Conservation (phyloP, 202 grass and related monocot genomes). For the Eragrostis tef region DNA sequence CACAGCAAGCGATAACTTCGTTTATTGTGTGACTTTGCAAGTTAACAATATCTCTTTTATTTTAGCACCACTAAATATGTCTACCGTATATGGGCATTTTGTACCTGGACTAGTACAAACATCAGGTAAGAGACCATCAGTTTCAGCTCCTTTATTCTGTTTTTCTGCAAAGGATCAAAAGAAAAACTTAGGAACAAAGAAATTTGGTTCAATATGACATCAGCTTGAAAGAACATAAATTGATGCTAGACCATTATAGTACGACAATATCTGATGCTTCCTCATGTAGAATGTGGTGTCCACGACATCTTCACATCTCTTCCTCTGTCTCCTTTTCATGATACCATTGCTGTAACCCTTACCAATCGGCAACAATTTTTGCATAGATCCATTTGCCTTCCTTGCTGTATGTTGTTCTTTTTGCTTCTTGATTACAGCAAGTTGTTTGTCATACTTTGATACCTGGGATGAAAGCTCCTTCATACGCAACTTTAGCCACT, state of each 20-base stretch:
- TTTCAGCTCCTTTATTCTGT: constrained; percentile 62
- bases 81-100: background rate
- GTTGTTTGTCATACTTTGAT: constrained; percentile 80
- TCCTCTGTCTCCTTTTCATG: constrained; percentile 87
- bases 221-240: background rate
- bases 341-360: constrained; percentile 54
- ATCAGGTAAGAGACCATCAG: constrained; percentile 66
- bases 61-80: constrained; percentile 30
- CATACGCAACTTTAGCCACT: constrained; percentile 88
- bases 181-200: constrained; percentile 20
- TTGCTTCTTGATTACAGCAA: constrained; percentile 69
- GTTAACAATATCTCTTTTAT: constrained; percentile 4
- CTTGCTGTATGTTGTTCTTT: constrained; percentile 64
- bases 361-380: constrained; percentile 49
- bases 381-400: constrained; percentile 59
- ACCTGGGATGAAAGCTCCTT: constrained; percentile 70
- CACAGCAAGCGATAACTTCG: background rate
- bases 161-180: constrained; percentile 47
- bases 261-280: constrained; percentile 79
- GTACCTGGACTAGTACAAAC: constrained; percentile 72
- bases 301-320: constrained; percentile 64
- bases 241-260: constrained; percentile 62
- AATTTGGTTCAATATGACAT: constrained; percentile 4
- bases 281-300: constrained; percentile 73
- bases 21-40: background rate